Base-by-base conservation (phyloP, 495 filamentous ascomycete genomes). In the Astrothelium macrocarpum region DNA sequence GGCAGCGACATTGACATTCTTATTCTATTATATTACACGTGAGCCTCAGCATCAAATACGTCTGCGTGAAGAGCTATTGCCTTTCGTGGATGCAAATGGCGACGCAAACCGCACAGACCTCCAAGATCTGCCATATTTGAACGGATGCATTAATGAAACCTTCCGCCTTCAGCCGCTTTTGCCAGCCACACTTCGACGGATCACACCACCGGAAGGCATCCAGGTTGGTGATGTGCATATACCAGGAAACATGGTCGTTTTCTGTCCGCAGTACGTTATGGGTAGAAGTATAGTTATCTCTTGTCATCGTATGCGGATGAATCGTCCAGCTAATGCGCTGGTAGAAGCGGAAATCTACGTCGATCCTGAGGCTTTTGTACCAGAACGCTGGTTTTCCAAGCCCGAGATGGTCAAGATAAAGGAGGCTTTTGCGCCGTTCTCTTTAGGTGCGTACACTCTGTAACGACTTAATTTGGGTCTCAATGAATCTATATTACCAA, bases 1-100 rank as follows among this genome's bases (percentile, higher is more conserved):
- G 0, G 87, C 85, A 18, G 87, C 87, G 62, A 82, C 78, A 23
- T 75, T 89, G 0, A 74, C 78, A 1, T 76, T 82, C 1, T 78
- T 89, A 0, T 86, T 90, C 63, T 89, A 90, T 71, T 85, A 81
- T 69, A 71, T 88, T 2, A 75, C 86, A 9, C 81, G 82, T 59
- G 81, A 78, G 62, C 83, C 80, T 7, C 29, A 60, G 20, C 36
- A 58, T 1, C 64, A 64, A 16, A 28, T 56, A 31, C 68, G 65
- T 32, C 63, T 75, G 1, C 67, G 68, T n/a, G 58, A 60, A 1
- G 64, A 69, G 61, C 46, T 73, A 4, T 29, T 59, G 42, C 59
- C 49, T 12, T 65, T 69, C 11, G 53, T 66, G 2, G 49, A 56
- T 56, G 56, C 49, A 9, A 43, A 60, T 25, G 18, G 53, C 9